Base-by-base conservation (phyloP, 129 eudicot genomes). In the Tanacetum coccineum region DNA sequence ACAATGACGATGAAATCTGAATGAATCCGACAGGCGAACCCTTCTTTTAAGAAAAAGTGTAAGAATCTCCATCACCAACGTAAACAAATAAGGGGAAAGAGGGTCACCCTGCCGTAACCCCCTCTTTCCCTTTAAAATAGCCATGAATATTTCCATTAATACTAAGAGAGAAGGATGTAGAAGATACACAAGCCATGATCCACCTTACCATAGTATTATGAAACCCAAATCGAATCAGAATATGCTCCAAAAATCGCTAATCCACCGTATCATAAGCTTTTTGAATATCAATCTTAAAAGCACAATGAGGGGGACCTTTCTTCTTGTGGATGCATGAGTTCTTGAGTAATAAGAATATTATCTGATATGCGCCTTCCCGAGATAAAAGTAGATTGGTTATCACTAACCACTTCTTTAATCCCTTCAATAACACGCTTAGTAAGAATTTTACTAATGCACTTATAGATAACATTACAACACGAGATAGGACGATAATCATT, bases 211-310 rank as follows among this genome's bases (percentile, higher is more conserved):
- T 25, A 25, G 28, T 25, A 21, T 21, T 13, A 2, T 25, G 44
- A 3, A 59, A 59, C 0, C 64, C 64, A 59, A 21, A 59, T 2
- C 40, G 17, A 3, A 12, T 0, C 13, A 59, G 15, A 25, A 22
- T 59, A 4, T 10, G 3, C 5, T 10, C 15, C 8, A 59, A 13
- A 12, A 59, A 59, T 0, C 1, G 3, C 64, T 44, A 59, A 1
- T 25, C 6, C 4, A 59, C 45, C 0, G 42, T 59, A 21, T 59
- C 64, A 32, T 59, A 22, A 0, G 50, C 50, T 6, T 46, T 46
- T 46, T 46, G 50, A 20, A 58, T 58, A 58, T 58, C 63, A 58
- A 59, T 13, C 10, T 59, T 59, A 13, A 59, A 11, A 22, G 64
- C 64, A 59, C 64, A 59, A 4, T 44, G 20, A 6, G 40, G 42